Evolutionary conservation across 805 yeast genomes (phyloP).

Genomic region (Komagataella populi): DNA sequence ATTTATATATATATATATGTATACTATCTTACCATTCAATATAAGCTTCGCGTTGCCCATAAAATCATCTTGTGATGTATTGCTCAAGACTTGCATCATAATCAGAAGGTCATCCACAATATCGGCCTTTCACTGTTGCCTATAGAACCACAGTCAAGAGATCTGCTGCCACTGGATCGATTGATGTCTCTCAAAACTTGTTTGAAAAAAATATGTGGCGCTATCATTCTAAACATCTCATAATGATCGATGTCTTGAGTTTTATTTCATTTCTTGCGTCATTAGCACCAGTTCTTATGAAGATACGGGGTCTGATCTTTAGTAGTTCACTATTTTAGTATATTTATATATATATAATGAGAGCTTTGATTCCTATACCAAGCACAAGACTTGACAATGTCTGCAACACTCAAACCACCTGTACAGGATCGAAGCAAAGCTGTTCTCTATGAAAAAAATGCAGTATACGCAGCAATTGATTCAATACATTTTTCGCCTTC

Average conservation of each 20-base stretch:
- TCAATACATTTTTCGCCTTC: slow-evolving; percentile 36
- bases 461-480: background rate
- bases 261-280: background rate
- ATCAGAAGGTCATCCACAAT: too few species aligned
- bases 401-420: background rate
- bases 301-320: background rate
- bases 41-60: too few species aligned
- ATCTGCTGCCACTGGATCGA: too few species aligned
- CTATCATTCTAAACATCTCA: too few species aligned
- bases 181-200: background rate
- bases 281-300: background rate
- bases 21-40: too few species aligned
- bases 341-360: too few species aligned
- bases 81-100: too few species aligned
- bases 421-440: background rate
- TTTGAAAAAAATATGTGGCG: background rate
- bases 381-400: background rate
- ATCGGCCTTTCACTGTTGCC: too few species aligned
- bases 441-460: background rate
- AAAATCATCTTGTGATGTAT: too few species aligned
- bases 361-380: background rate
- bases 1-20: too few species aligned
- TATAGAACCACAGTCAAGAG: too few species aligned
- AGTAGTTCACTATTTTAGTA: background rate
- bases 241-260: too few species aligned